Evolutionary conservation across 1,284 basidiomycete genomes (phyloP), one percentile per base, ranked within the genome.

Genomic region (Sporisorium scitamineum): DNA sequence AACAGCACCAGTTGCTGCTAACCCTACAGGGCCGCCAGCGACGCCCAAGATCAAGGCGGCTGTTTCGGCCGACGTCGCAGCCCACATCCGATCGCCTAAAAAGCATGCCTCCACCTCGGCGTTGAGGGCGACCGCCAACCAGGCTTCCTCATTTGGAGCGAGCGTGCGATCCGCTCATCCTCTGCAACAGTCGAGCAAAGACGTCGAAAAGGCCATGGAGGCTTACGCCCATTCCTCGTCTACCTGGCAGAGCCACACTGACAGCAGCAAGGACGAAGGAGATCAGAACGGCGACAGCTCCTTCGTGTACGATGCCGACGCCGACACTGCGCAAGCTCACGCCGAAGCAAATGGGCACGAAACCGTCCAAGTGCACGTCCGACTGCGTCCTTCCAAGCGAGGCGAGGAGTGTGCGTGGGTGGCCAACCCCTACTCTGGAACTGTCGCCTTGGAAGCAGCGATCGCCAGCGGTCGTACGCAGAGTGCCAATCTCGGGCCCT

Each of bases 371-470:
- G 81, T 82, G 32, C 80, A 82, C 34, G 68, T 82, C 2, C 76
- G 81, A 24, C 63, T 79, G 22, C 65, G 78, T 1, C 80, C 80
- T 13, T 72, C 71, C 2, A 77, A 74, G 31, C 47, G 57, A 0
- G 54, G 60, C 32, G 81, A 84, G 37, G 70, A 76, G 8, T 80
- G 76, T 34, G 82, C 81, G 7, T 84, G 82, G 82, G 57, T 78
- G 5, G 55, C 81, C 18, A 70, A 65, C 14, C 52, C 68, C n/a
- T 58, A 58, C 8, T 59, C 61, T 9, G 62, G 68, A 11, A 69
- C 79, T 4, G 41, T 84, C 3, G 61, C 78, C 10, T 65, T 84
- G 8, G 78, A 80, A 13, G 64, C 78, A 0, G 22, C 26, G 7
- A 61, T 84, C 50, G 75, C 79, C 1, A 42, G 56, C 24, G 41